phyloP scores from a whole-genome alignment of 805 yeast species.

The Barnettozyma sp. region DNA sequence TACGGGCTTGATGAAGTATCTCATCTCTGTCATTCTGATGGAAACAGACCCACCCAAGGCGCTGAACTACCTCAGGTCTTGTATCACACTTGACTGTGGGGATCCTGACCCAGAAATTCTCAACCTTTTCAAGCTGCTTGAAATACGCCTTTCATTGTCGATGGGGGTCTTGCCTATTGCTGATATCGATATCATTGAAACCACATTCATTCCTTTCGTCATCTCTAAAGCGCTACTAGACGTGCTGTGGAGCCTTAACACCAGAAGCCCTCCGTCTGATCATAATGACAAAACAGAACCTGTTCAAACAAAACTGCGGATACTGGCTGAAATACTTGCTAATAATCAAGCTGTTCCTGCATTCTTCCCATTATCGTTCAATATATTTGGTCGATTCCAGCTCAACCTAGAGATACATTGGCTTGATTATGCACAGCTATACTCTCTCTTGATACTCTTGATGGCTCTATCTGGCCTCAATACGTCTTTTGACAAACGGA shows the following conservation, averaged over 20 bases:
- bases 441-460: slow-evolving; percentile 7
- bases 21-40: slow-evolving; percentile 3
- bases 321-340: slow-evolving; percentile 7
- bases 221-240: slow-evolving; percentile 4
- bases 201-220: slow-evolving; percentile 1
- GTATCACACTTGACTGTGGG: background rate
- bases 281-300: background rate
- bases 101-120: slow-evolving; percentile 5
- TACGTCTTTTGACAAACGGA: slow-evolving; percentile 20
- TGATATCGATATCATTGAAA: slow-evolving; percentile 1
- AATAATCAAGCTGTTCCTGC: background rate
- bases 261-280: slow-evolving; percentile 1
- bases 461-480: slow-evolving; percentile 13
- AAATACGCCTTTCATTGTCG: slow-evolving; percentile 2
- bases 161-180: slow-evolving; percentile 4
- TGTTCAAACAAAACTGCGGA: slow-evolving; percentile 3
- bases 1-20: slow-evolving; percentile 6
- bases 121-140: slow-evolving; percentile 8
- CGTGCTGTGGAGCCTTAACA: slow-evolving; percentile 3
- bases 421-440: slow-evolving; percentile 8
- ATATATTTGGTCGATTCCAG: background rate
- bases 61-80: slow-evolving; percentile 4
- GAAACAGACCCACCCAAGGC: slow-evolving; percentile 8
- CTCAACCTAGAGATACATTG: slow-evolving; percentile 5
- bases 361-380: slow-evolving; percentile 1